Evolutionary conservation across 164 flowering plant species (phyloP), one percentile per base, ranked within the genome.

Genomic region (Stephania cephalantha): DNA sequence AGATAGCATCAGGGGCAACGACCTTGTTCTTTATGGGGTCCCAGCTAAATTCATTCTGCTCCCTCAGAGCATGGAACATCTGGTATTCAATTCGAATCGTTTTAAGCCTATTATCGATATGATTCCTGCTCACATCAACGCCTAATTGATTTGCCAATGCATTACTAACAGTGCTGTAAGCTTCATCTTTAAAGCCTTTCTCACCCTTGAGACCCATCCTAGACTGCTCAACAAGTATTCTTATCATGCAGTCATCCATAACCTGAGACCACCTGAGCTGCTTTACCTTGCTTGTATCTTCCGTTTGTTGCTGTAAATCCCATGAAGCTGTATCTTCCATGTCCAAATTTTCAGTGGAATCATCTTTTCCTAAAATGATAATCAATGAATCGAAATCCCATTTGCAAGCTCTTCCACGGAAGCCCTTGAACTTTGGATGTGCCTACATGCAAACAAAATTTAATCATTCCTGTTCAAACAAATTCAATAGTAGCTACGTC

Each of bases 161-260:
- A 35, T 58, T 42, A 35, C 48, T 30, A 58, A 72, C 74, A 61
- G 74, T 48, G 20, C 20, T 4, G 50, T 55, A 72, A n/a, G 74
- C 68, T 42, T 72, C 11, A 35, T 72, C 74, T 61, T 72, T 72
- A 20, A 55, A 72, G 11, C 74, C 74, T 46, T 15, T 72, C 31
- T 72, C 68, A 4, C 50, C 74, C 52, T 72, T 72, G 67, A 72
- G 67, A 17, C 74, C 68, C 74, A 72, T 18, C 20, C 74, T 58
- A 8, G 68, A 46, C 11, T 72, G 74, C 25, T 58, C 74, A 58
- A 72, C 68, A 15, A 72, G 45, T 31, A 29, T 72, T 61, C 25
- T 15, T 55, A 72, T 72, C 74, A 61, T 72, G 74, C 74, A 72
- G n/a, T 72, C 66, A n/a, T 72, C 74, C 74, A 72, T 72, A 58